Base-by-base conservation (phyloP, 257 asterid species). In the Gentiana dahurica region DNA sequence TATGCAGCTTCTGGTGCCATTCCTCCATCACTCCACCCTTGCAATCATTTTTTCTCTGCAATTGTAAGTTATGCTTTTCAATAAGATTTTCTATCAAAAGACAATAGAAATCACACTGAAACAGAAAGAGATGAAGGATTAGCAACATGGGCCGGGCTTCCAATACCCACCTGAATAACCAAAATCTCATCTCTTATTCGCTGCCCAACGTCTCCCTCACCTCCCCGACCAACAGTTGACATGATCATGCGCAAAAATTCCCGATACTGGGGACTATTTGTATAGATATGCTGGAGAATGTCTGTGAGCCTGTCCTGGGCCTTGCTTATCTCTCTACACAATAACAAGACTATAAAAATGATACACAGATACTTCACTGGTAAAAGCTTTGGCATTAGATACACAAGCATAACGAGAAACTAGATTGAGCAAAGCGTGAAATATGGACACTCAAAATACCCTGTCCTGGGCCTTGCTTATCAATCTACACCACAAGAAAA, bases 221-320 rank as follows among this genome's bases (percentile, higher is more conserved):
- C 99, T 73, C 99, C 99, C 68, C 99, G 95, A 46, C 99, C 99
- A 46, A 92, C 95, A 72, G 97, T 85, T 53, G 99, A 84, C 99
- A 92, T 71, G 50, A 88, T 88, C 95, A 92, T 80, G 8, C 95
- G 88, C 66, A 82, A 39, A 68, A 80, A 67, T 80, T 86, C 97
- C 59, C 85, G 87, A 68, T 80, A 80, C 46, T 74, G 86, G 36
- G 99, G 97, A 67, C 34, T 59, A 58, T 60, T 77, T 70, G 55
- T 49, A 71, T 80, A 88, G 69, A 71, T 78, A 72, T 75, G 74
- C 75, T 88, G 95, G 36, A 92, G 80, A 66, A 85, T 64, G 68
- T 79, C 95, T 34, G 99, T 88, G 41, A 92, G 95, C 81, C 97
- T 88, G 72, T 92, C 95, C 74, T 92, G 99, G 63, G 99, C 97